Conservation (phyloP, 257 asterid genomes). For the Lithospermum erythrorhizon region DNA sequence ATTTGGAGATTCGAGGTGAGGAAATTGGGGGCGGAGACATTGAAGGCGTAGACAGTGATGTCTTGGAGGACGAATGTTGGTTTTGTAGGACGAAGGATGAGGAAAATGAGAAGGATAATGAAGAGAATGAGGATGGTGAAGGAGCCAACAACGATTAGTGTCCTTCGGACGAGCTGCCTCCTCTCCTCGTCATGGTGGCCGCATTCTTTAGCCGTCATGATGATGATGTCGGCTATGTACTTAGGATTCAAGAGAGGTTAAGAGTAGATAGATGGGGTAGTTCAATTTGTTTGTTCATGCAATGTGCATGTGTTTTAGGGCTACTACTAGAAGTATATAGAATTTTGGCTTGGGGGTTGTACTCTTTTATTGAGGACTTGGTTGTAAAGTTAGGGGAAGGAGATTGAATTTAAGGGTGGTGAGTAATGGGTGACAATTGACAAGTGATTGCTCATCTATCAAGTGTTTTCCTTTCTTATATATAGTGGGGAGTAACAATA, state of each 20-base stretch:
- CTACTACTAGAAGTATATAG: not conserved
- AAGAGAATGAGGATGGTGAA: slow-evolving; percentile 30
- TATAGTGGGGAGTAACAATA: not conserved
- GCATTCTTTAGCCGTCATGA: slow-evolving; percentile 48
- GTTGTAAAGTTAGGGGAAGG: too few species aligned
- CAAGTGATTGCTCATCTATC: not conserved
- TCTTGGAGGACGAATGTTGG: slow-evolving; percentile 65
- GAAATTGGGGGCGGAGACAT: slow-evolving; percentile 35
- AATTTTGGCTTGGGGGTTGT: not conserved
- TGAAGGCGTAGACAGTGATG: slow-evolving; percentile 53
- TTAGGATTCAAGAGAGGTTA: not conserved
- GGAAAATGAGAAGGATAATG: slow-evolving; percentile 41
- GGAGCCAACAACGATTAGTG: slow-evolving; percentile 9
- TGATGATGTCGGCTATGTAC: not conserved
- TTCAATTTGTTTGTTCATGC: not conserved
- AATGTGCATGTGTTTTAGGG: not conserved
- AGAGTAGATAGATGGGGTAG: not conserved
- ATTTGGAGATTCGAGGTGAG: slow-evolving; percentile 51
- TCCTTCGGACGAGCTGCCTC: slow-evolving; percentile 23
- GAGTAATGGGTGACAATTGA: not conserved
- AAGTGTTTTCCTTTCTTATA: not conserved
- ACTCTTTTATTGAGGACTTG: too few species aligned
- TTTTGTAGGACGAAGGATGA: slow-evolving; percentile 62
- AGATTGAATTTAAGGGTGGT: not conserved
- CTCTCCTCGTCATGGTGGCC: slow-evolving; percentile 34